Conservation (phyloP, 495 filamentous ascomycete species). For the Tirmania nivea region DNA sequence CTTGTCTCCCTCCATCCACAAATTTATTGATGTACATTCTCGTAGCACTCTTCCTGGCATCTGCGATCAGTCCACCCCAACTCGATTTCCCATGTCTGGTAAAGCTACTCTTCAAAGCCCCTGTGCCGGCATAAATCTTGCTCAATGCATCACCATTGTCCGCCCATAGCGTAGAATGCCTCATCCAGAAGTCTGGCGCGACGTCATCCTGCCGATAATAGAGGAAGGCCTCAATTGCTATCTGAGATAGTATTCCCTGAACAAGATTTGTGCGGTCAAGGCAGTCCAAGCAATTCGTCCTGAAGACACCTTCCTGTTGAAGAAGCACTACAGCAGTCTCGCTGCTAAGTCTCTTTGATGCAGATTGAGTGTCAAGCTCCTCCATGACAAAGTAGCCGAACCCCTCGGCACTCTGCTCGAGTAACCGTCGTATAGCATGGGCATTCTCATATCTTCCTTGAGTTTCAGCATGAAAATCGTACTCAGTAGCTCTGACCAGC, state of each 20-base stretch:
- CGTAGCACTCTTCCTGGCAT: constrained; percentile 83
- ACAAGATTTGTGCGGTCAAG: constrained; percentile 90
- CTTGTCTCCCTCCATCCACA: constrained; percentile 75
- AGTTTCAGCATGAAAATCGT: constrained; percentile 89
- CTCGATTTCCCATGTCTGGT: constrained; percentile 96
- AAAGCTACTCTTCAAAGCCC: constrained; percentile 84
- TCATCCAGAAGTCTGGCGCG: constrained; percentile 61
- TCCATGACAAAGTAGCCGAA: constrained; percentile 86
- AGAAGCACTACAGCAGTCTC: constrained; percentile 44
- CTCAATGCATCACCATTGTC: constrained; percentile 92
- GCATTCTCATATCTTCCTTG: constrained; percentile 81
- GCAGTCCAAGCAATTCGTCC: constrained; percentile 92
- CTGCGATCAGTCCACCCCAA: constrained; percentile 76
- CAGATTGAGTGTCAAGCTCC: constrained; percentile 30
- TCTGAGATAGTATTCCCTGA: constrained; percentile 79
- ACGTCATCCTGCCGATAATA: constrained; percentile 41
- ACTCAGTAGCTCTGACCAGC: constrained; percentile 58
- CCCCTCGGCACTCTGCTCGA: constrained; percentile 52
- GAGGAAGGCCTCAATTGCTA: constrained; percentile 70
- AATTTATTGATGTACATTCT: constrained; percentile 95
- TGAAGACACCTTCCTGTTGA: constrained; percentile 83
- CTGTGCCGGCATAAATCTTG: constrained; percentile 90
- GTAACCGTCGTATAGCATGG: constrained; percentile 47
- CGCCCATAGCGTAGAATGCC: constrained; percentile 88
- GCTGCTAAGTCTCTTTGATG: constrained; percentile 17